These are phyloP conservation scores for Rhodotorula diobovata DNA, from an alignment of 768 basidiomycete genomes.

Conservation along the genomic window DNA sequence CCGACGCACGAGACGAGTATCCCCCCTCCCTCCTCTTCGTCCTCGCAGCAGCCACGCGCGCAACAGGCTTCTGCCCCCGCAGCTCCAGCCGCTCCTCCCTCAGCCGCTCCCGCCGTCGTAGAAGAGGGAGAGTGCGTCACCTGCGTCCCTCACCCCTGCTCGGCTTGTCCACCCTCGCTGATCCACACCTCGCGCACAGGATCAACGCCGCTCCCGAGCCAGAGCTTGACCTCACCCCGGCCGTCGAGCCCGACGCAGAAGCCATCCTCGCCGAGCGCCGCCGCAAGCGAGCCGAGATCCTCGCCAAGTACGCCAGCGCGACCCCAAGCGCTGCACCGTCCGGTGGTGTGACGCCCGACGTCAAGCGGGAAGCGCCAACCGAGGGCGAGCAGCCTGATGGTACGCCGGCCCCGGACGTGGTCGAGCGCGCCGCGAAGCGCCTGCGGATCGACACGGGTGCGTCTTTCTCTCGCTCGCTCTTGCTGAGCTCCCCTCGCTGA, in stretches of 20 bases:
- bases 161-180: no score
- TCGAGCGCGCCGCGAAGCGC: slow-evolving; percentile 25
- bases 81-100: background rate
- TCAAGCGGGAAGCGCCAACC: background rate
- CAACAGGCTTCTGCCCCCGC: background rate
- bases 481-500: no score
- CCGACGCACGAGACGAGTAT: background rate
- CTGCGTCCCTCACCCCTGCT: background rate
- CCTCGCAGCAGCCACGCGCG: background rate
- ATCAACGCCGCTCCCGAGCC: slow-evolving; percentile 45
- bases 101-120: background rate
- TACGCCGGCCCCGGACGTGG: slow-evolving; percentile 21
- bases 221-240: slow-evolving; percentile 50
- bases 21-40: background rate
- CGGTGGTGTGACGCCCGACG: background rate
- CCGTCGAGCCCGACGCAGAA: slow-evolving; percentile 54
- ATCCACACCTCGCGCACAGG: background rate
- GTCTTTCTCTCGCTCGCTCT: background rate
- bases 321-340: background rate
- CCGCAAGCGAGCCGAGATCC: slow-evolving; percentile 67
- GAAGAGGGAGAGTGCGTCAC: slow-evolving; percentile 33
- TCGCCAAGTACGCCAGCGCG: slow-evolving; percentile 60
- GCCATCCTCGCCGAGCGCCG: slow-evolving; percentile 63
- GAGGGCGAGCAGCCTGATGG: background rate
- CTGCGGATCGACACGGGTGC: slow-evolving; percentile 23